Evolutionary conservation across 1,284 basidiomycete genomes (phyloP), one percentile per base, ranked within the genome.

Genomic region (Tylopilus orsonianus): DNA sequence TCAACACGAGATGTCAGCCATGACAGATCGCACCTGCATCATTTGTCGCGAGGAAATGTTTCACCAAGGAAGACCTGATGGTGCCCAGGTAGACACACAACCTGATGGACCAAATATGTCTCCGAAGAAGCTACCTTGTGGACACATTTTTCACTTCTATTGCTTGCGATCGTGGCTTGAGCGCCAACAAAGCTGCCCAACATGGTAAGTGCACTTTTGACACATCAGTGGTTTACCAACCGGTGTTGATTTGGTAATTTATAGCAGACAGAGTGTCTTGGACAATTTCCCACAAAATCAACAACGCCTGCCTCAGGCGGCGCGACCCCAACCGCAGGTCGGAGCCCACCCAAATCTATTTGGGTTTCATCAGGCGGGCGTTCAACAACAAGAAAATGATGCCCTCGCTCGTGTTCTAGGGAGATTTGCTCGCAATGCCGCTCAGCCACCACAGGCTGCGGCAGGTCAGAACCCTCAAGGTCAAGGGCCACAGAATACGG

Each of bases 1-100:
- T 1, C 78, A 81, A 50, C 88, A 85, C 49, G 96, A 99, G 67
- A 74, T 99, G 68, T 71, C 77, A 23, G 73, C 75, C 8, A 84
- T 88, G 77, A 86, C 81, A 42, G 97, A 99, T 70, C 81, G 81
- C 49, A 98, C 94, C 3, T 99, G 97, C 65, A 98, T 99, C 62
- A 98, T 99, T 58, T 98, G 97, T 64, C 81, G 97, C n/a, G 96
- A 99, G 70, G 96, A 99, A 65, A 95, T 99, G 93, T 69, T 80
- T 30, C 66, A 76, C 16, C 70, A 71, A 41, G 67, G 59, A 33
- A 67, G 70, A 18, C 66, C 66, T 23, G 50, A 57, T 45, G 65
- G 69, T 39, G 60, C 56, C 34, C 69, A 68, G 42, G 55, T 57
- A 29, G 62, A 60, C 41, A 57, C 58, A 48, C 63, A 63, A 48